Evolutionary conservation across 208 protist genomes (phyloP).

Genomic region (Eutreptiella sp.): DNA sequence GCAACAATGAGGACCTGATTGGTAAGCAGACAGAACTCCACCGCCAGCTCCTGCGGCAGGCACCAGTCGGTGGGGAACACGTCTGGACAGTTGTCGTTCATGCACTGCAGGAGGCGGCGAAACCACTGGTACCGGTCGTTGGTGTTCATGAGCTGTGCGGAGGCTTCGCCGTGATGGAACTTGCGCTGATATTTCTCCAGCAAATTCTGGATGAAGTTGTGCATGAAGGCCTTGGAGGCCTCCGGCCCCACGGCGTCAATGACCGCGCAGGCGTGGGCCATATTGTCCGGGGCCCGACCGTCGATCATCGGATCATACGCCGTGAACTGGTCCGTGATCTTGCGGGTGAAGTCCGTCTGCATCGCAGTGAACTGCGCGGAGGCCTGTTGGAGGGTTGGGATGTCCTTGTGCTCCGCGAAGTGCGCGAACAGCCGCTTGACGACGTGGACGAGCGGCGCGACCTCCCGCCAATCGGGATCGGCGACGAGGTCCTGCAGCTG

Average conservation of each 20-base stretch:
- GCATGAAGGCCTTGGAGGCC: constrained; percentile 59
- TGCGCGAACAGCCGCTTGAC: constrained; percentile 63
- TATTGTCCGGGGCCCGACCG: constrained; percentile 43
- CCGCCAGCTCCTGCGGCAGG: constrained; percentile 74
- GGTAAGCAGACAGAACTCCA: constrained; percentile 79
- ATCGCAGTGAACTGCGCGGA: no score
- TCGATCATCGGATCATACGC: constrained; percentile 34
- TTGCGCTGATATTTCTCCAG: constrained; percentile 67
- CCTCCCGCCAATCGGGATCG: no score
- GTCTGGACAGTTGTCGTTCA: constrained; percentile 59
- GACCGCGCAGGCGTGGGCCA: constrained; percentile 72
- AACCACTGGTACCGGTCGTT: constrained; percentile 82
- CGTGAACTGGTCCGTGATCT: constrained; percentile 21
- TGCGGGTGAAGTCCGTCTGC: no score
- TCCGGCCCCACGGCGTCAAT: constrained; percentile 73
- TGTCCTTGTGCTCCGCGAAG: constrained; percentile 66
- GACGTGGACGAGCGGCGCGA: constrained; percentile 65
- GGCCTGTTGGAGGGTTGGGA: constrained; percentile 47
- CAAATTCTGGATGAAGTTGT: constrained; percentile 72
- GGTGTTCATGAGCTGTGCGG: constrained; percentile 72
- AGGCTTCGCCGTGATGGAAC: constrained; percentile 73
- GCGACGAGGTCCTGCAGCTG: no score
- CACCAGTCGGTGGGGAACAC: constrained; percentile 81
- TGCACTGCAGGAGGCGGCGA: constrained; percentile 62
- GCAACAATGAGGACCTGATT: constrained; percentile 36